A percentile compares a stretch with the other conserved stretches of the same genome.
phyloP scores from a whole-genome alignment of 2,329 filamentous ascomycete genomes.

The Colletotrichum sp. region DNA sequence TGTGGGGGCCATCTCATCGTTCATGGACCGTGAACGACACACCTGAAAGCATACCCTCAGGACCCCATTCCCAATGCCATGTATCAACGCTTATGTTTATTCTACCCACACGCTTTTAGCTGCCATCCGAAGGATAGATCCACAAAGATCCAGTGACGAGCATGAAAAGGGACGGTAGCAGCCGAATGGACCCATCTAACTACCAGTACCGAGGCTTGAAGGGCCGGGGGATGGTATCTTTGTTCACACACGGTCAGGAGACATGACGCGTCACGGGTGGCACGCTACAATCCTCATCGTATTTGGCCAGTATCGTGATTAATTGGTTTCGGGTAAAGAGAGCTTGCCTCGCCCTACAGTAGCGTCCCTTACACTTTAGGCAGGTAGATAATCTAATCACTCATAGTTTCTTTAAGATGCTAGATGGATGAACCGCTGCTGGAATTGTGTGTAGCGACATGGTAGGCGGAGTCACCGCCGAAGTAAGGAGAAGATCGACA shows the following conservation, averaged over 20 bases:
- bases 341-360: accelerated
- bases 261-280: not conserved
- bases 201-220: not conserved
- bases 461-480: not conserved
- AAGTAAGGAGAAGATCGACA: not conserved
- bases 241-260: not conserved
- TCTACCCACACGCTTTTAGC: not conserved
- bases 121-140: not conserved
- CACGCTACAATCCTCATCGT: not conserved
- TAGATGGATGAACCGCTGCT: not conserved
- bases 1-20: not conserved
- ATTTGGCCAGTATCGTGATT: not conserved
- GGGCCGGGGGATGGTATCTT: not conserved
- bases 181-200: not conserved
- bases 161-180: not conserved
- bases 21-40: not conserved
- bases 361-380: not conserved
- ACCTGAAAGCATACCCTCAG: not conserved
- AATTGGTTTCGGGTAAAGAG: not conserved
- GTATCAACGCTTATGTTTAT: not conserved
- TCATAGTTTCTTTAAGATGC: not conserved
- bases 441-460: not conserved
- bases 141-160: not conserved
- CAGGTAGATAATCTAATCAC: not conserved
- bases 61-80: not conserved